A percentile compares a stretch with the other conserved stretches of the same genome.
phyloP scores from a whole-genome alignment of 257 asterid species.

The Solanum phureja region DNA sequence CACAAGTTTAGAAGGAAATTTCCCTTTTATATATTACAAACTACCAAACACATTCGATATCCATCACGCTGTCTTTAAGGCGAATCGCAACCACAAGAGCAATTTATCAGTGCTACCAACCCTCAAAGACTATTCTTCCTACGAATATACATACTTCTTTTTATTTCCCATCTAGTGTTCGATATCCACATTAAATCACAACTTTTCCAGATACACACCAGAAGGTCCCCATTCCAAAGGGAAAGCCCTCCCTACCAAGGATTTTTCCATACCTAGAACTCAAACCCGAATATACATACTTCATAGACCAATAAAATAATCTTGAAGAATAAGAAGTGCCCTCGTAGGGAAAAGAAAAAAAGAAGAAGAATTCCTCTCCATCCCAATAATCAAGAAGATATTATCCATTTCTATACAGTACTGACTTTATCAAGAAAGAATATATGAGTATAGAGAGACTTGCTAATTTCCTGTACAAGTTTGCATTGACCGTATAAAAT shows the following conservation, averaged over 20 bases:
- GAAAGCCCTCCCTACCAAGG: too few relatives aligned
- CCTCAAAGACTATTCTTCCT: background rate
- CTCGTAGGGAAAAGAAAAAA: background rate
- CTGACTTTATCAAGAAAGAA: background rate
- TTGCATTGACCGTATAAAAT: background rate
- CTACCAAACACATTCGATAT: background rate
- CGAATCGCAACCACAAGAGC: background rate
- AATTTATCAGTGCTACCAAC: background rate
- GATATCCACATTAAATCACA: fast-evolving
- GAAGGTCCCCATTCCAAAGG: fast-evolving
- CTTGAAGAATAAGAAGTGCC: background rate
- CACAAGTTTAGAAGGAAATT: too few relatives aligned
- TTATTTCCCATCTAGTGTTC: too few relatives aligned
- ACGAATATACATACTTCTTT: background rate
- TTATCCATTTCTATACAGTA: background rate
- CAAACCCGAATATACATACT: background rate
- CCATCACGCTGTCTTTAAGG: background rate
- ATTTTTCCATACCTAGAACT: background rate
- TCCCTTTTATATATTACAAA: too few relatives aligned
- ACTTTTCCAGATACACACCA: fast-evolving
- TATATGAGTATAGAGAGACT: background rate
- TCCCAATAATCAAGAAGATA: background rate
- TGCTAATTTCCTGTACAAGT: constrained; percentile 25
- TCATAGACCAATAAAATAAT: background rate
- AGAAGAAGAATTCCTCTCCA: background rate